Evolutionary conservation across 139 green algal species (phyloP).

Genomic region (Haematococcus lacustris): DNA sequence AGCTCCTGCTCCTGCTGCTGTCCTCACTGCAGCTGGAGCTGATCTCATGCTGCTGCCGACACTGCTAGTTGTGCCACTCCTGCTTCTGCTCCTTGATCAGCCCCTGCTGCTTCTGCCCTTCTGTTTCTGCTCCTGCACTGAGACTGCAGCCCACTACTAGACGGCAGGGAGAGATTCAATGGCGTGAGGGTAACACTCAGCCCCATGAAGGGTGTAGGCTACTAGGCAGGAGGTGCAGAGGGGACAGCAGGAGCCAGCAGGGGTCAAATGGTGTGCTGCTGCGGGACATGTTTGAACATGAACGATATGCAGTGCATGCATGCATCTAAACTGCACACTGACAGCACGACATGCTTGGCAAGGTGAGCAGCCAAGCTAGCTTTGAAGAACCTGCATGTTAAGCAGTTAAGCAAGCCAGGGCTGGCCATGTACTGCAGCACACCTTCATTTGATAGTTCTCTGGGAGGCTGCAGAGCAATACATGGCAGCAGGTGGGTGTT

Average conservation of each 20-base stretch:
- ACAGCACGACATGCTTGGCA: neutral
- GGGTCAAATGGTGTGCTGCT: no score
- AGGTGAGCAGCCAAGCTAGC: neutral
- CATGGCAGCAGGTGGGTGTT: neutral
- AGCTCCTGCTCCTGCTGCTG: no score
- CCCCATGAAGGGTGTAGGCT: neutral
- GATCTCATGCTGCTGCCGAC: no score
- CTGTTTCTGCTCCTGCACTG: slow-evolving; percentile 98
- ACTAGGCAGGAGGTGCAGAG: neutral
- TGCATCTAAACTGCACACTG: neutral
- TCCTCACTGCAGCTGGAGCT: no score
- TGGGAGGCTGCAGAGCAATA: slow-evolving; percentile 57
- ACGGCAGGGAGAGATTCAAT: no score
- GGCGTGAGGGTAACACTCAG: no score
- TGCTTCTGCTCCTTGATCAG: no score
- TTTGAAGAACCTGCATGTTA: neutral
- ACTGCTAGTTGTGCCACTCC: no score
- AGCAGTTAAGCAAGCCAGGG: neutral
- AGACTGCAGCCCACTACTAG: no score
- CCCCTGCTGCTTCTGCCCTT: no score
- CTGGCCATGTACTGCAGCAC: no score
- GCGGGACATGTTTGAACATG: neutral
- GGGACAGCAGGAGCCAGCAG: no score
- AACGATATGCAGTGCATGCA: neutral
- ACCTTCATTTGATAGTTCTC: slow-evolving; percentile 99